These are phyloP conservation scores for Chalciporus chontae DNA, from an alignment of 768 basidiomycete species.

Conservation along the genomic window DNA sequence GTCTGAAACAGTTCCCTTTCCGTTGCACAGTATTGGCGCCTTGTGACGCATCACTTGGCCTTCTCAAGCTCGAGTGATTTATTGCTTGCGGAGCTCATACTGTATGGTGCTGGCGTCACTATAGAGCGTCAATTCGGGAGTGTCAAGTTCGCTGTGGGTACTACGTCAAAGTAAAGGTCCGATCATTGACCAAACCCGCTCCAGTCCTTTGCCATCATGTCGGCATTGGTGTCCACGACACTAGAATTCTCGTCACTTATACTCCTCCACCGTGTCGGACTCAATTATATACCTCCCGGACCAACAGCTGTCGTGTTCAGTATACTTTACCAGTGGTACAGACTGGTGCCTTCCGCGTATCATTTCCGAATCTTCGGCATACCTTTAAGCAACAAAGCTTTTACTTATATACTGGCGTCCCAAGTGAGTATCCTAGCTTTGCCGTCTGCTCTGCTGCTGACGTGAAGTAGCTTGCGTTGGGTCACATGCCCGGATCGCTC, in stretches of 20 bases:
- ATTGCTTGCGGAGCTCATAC: constrained; percentile 66
- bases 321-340: constrained; percentile 77
- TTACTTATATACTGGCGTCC: constrained; percentile 64
- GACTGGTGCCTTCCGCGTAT: constrained; percentile 76
- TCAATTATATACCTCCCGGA: constrained; percentile 76
- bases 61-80: constrained; percentile 87
- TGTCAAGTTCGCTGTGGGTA: constrained; percentile 78
- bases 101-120: constrained; percentile 66
- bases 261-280: constrained; percentile 58
- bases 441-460: constrained; percentile 6
- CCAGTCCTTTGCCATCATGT: constrained; percentile 77
- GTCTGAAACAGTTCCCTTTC: constrained; percentile 30
- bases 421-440: constrained; percentile 47
- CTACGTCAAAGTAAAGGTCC: background rate
- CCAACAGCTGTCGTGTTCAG: constrained; percentile 75
- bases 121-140: constrained; percentile 87
- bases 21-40: constrained; percentile 75
- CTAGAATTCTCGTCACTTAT: constrained; percentile 66
- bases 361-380: constrained; percentile 73
- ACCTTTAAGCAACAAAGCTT: constrained; percentile 71
- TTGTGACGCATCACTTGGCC: constrained; percentile 67
- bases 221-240: constrained; percentile 60
- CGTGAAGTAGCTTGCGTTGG: constrained; percentile 57
- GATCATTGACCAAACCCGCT: constrained; percentile 5
- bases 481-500: constrained; percentile 63